phyloP scores from a whole-genome alignment of 2,329 filamentous ascomycete genomes.

The Colletotrichum tropicale region DNA sequence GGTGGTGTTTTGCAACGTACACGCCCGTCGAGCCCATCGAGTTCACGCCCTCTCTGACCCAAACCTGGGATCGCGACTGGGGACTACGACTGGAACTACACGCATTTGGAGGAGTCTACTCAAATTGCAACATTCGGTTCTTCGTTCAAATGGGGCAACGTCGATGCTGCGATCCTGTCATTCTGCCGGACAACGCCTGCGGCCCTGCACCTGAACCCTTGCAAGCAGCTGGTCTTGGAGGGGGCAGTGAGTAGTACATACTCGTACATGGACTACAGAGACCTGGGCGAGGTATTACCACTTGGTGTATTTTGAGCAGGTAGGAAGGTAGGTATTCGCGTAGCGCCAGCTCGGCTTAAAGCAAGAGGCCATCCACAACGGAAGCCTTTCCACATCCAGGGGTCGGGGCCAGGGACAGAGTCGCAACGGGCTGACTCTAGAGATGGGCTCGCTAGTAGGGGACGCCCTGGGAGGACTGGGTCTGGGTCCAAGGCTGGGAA shows the following conservation, averaged over 20 bases:
- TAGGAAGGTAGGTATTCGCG: neutral
- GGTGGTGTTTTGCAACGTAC: neutral
- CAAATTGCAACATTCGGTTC: slow-evolving; percentile 20
- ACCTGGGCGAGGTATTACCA: neutral
- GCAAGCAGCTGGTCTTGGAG: neutral
- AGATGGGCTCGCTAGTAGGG: slow-evolving; percentile 18
- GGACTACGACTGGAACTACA: neutral
- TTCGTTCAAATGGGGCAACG: slow-evolving; percentile 14
- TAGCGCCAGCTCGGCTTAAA: slow-evolving; percentile 6
- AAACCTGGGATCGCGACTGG: neutral
- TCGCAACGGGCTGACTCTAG: slow-evolving; percentile 19
- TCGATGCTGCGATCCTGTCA: slow-evolving; percentile 14
- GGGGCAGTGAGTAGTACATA: neutral
- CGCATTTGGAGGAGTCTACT: slow-evolving; percentile 7
- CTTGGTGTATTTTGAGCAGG: neutral
- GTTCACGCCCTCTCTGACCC: neutral
- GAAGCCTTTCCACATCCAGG: slow-evolving; percentile 17
- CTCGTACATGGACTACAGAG: neutral
- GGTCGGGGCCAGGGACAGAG: slow-evolving; percentile 17
- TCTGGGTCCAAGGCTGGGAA: neutral
- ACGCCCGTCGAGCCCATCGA: neutral
- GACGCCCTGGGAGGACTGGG: slow-evolving; percentile 1
- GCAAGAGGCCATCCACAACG: slow-evolving; percentile 18
- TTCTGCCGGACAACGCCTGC: slow-evolving; percentile 7
- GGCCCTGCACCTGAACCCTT: neutral